Conservation (phyloP, 257 asterid genomes). For the Fraxinus anomala region DNA sequence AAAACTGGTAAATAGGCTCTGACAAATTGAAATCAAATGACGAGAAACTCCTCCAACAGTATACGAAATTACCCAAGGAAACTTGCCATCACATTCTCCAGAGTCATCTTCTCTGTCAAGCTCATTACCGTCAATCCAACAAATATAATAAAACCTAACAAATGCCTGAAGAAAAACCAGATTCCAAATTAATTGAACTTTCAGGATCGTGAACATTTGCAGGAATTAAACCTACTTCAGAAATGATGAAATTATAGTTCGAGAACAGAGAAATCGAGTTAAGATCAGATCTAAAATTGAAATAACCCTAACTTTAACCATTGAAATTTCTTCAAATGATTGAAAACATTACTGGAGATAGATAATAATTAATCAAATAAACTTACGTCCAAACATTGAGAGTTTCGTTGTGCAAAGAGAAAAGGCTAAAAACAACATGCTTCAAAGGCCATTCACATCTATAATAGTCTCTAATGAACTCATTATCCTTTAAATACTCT, state of each 20-base stretch:
- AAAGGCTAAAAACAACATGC: slow-evolving; percentile 70
- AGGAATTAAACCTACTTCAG: not conserved
- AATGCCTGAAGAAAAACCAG: slow-evolving; percentile 55
- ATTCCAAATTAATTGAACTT: not conserved
- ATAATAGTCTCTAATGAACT: slow-evolving; percentile 72
- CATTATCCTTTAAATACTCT: slow-evolving; percentile 84
- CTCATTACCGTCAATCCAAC: slow-evolving; percentile 64
- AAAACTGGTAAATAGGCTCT: not conserved
- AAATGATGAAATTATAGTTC: not conserved
- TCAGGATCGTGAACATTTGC: not conserved
- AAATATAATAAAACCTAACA: slow-evolving; percentile 75
- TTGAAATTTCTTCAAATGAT: not conserved
- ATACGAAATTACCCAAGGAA: slow-evolving; percentile 44
- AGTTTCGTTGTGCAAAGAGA: slow-evolving; percentile 87
- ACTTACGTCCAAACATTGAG: slow-evolving; percentile 93
- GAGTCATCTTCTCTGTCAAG: slow-evolving; percentile 59
- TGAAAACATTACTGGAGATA: not conserved
- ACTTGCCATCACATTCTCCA: slow-evolving; percentile 43
- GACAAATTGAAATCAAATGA: not conserved
- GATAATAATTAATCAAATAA: not conserved
- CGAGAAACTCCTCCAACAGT: not conserved
- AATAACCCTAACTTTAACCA: not conserved
- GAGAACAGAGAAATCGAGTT: not conserved
- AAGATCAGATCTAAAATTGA: not conserved
- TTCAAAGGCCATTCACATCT: slow-evolving; percentile 91